phyloP scores from a whole-genome alignment of 2,329 filamentous ascomycete species.

The Penicillium crustosum region DNA sequence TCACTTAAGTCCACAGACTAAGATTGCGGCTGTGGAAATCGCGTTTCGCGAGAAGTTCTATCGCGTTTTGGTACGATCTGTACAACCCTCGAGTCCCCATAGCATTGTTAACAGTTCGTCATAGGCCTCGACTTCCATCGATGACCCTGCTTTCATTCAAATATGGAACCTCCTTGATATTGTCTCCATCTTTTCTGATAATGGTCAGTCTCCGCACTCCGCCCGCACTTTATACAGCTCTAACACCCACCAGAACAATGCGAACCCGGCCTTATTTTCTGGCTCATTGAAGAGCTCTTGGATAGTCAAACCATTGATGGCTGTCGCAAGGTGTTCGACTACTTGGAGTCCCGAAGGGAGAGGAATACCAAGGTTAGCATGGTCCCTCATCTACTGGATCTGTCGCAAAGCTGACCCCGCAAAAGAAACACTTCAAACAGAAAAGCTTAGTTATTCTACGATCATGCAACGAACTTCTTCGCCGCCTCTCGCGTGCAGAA shows the following conservation, averaged over 20 bases:
- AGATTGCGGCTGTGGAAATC: conserved; percentile 73
- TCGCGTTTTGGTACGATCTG: conserved; percentile 65
- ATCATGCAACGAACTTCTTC: conserved; percentile 91
- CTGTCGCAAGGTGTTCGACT: conserved; percentile 90
- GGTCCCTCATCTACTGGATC: not conserved
- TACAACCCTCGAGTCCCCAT: not conserved
- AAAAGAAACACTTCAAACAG: conserved; percentile 67
- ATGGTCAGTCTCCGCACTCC: conserved; percentile 56
- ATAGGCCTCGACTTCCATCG: conserved; percentile 72
- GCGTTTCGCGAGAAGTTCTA: conserved; percentile 81
- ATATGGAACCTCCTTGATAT: conserved; percentile 96
- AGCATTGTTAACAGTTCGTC: conserved; percentile 15
- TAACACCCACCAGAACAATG: conserved; percentile 51
- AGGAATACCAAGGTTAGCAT: conserved; percentile 70
- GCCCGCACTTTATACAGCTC: not conserved
- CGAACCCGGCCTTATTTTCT: conserved; percentile 80
- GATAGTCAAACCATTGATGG: conserved; percentile 94
- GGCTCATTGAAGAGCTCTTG: conserved; percentile 89
- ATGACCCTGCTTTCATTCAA: conserved; percentile 73
- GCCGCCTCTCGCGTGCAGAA: conserved; percentile 88
- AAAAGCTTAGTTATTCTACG: conserved; percentile 89
- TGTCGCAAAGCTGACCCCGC: conserved; percentile 24
- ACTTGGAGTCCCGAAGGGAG: conserved; percentile 88
- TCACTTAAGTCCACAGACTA: conserved; percentile 53
- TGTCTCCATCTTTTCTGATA: conserved; percentile 81